Evolutionary conservation across 2,329 filamentous ascomycete genomes (phyloP).

Genomic region (Apiospora koreana): DNA sequence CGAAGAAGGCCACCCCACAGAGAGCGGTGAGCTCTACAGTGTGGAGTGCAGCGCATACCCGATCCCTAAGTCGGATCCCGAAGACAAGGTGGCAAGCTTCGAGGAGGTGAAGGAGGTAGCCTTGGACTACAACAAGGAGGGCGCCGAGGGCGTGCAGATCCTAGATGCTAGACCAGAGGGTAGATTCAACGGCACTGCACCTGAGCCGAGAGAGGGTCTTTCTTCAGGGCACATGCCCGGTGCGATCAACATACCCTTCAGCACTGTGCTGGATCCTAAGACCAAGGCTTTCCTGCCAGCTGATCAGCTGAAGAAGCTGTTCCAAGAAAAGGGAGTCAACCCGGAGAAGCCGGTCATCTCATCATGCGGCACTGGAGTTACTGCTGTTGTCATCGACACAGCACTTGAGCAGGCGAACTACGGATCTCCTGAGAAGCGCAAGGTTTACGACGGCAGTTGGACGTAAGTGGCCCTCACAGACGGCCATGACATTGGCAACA

Average conservation of each 20-base stretch:
- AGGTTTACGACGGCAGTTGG: slow-evolving; percentile 96
- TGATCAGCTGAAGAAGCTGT: slow-evolving; percentile 72
- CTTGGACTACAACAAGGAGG: slow-evolving; percentile 77
- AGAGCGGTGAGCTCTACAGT: slow-evolving; percentile 73
- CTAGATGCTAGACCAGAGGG: slow-evolving; percentile 82
- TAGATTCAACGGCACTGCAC: slow-evolving; percentile 78
- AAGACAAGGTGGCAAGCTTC: slow-evolving; percentile 72
- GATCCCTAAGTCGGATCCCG: slow-evolving; percentile 58
- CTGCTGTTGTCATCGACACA: slow-evolving; percentile 86
- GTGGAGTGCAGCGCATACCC: slow-evolving; percentile 67
- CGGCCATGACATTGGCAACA: background rate
- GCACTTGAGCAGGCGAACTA: slow-evolving; percentile 79
- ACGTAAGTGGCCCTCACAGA: slow-evolving; percentile 64
- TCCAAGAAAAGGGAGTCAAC: slow-evolving; percentile 79
- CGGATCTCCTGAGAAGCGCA: slow-evolving; percentile 65
- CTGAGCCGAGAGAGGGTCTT: slow-evolving; percentile 83
- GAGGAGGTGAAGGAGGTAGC: slow-evolving; percentile 81
- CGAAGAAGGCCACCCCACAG: slow-evolving; percentile 77
- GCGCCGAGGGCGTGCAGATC: slow-evolving; percentile 80
- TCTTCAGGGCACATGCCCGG: slow-evolving; percentile 91
- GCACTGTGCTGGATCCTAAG: slow-evolving; percentile 75
- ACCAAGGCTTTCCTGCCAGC: slow-evolving; percentile 78
- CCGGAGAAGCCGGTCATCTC: slow-evolving; percentile 79
- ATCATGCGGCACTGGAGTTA: slow-evolving; percentile 92
- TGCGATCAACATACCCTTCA: slow-evolving; percentile 80